Conservation (phyloP, 2,329 filamentous ascomycete genomes). For the Epichloe glyceriae region DNA sequence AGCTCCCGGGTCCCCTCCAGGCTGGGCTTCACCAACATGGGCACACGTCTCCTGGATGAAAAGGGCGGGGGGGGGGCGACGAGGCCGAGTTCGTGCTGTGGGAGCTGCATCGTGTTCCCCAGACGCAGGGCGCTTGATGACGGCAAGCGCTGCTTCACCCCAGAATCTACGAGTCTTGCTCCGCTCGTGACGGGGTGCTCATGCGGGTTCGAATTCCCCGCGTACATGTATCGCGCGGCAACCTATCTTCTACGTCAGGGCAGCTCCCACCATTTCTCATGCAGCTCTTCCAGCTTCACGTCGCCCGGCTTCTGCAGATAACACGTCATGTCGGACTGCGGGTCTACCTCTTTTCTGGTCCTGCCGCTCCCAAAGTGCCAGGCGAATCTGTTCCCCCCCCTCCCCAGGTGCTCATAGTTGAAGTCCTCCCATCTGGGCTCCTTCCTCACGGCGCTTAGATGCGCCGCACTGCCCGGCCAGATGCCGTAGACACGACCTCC, state of each 20-base stretch:
- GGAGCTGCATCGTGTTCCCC: background rate
- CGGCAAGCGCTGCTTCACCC: too few species aligned
- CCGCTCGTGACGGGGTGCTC: too few species aligned
- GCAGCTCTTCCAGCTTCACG: slow-evolving; percentile 46
- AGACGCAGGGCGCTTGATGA: too few species aligned
- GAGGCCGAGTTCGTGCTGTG: background rate
- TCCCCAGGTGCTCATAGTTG: slow-evolving; percentile 32
- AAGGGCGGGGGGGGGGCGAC: background rate
- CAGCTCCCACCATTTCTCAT: slow-evolving; percentile 52
- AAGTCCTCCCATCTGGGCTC: slow-evolving; percentile 45
- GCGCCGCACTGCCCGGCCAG: slow-evolving; percentile 56
- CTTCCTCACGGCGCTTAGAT: slow-evolving; percentile 43
- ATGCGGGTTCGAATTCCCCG: too few species aligned
- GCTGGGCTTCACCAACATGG: slow-evolving; percentile 6
- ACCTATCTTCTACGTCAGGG: background rate
- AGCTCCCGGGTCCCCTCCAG: slow-evolving; percentile 6
- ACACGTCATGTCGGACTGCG: slow-evolving; percentile 45
- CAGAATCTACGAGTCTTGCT: too few species aligned
- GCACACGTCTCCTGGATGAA: background rate
- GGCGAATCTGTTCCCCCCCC: slow-evolving; percentile 37
- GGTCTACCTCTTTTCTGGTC: slow-evolving; percentile 44
- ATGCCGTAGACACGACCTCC: slow-evolving; percentile 53
- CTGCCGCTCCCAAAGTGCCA: slow-evolving; percentile 58
- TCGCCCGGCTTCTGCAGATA: slow-evolving; percentile 45
- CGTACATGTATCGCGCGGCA: too few species aligned